Conservation (phyloP, 2,329 filamentous ascomycete species). For the Bipolaris bicolor region DNA sequence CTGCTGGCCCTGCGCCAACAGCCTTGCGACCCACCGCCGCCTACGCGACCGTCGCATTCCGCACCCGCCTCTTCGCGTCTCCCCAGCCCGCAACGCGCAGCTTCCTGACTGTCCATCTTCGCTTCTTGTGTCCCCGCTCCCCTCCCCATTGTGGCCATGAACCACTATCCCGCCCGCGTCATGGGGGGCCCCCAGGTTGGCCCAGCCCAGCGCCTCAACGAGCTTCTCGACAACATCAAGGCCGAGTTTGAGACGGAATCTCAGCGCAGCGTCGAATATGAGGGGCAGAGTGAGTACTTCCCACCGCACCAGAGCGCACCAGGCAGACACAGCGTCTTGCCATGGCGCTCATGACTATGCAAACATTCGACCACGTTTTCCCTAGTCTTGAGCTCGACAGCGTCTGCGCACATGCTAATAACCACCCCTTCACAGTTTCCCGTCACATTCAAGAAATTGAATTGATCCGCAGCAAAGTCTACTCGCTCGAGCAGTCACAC, state of each 20-base stretch:
- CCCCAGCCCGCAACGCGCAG: conserved; percentile 13
- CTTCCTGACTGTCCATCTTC: conserved; percentile 1
- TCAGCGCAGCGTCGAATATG: conserved; percentile 82
- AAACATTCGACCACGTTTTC: conserved; percentile 2
- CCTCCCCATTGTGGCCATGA: conserved; percentile 60
- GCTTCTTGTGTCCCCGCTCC: not conserved
- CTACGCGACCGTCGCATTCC: conserved; percentile 27
- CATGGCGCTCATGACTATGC: not conserved
- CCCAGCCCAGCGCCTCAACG: conserved; percentile 78
- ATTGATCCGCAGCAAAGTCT: conserved; percentile 90
- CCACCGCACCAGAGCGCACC: not conserved
- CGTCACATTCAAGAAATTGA: conserved; percentile 95
- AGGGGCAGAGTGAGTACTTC: conserved; percentile 84
- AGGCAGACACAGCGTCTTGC: not conserved
- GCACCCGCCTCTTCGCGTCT: conserved; percentile 12
- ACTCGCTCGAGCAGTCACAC: conserved; percentile 88
- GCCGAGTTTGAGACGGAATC: conserved; percentile 88
- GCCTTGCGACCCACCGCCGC: conserved; percentile 24
- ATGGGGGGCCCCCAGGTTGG: conserved; percentile 65
- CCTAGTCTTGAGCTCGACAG: not conserved
- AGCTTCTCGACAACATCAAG: conserved; percentile 89
- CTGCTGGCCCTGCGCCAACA: conserved; percentile 26
- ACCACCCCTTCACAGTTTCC: conserved; percentile 57
- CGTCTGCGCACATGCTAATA: conserved; percentile 7
- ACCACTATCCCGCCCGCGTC: conserved; percentile 78